Conservation (phyloP, 1,284 basidiomycete species). For the Neonothopanus nambi region DNA sequence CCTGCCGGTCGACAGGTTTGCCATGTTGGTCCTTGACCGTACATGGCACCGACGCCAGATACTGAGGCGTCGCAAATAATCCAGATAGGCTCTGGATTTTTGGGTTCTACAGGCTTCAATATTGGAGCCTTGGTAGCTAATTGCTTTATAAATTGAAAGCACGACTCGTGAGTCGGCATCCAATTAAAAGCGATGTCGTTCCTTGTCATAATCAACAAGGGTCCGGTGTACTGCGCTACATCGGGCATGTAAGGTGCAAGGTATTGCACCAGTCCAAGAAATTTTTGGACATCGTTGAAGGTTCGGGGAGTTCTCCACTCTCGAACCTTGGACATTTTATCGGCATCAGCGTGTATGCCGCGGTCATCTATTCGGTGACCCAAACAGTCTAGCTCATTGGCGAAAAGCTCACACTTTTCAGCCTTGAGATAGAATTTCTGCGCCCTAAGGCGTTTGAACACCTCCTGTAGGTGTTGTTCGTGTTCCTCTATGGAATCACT, state of each 20-base stretch:
- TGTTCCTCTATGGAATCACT: conserved; percentile 23
- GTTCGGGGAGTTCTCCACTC: conserved; percentile 27
- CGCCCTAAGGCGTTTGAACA: conserved; percentile 18
- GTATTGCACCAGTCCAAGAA: conserved; percentile 26
- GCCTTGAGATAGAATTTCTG: conserved; percentile 9
- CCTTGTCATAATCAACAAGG: conserved; percentile 16
- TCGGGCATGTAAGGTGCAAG: conserved; percentile 25
- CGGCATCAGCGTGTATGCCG: conserved; percentile 23
- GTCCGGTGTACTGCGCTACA: conserved; percentile 22
- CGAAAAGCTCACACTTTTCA: conserved; percentile 23
- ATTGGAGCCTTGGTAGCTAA: too few species aligned
- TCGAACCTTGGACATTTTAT: conserved; percentile 19
- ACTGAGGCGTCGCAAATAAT: conserved; percentile 38
- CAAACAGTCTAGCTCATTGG: conserved; percentile 18
- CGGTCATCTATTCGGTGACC: conserved; percentile 21
- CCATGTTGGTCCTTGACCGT: conserved; percentile 21
- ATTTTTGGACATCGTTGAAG: conserved; percentile 18
- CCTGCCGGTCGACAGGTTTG: conserved; percentile 26
- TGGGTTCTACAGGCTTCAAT: conserved; percentile 9
- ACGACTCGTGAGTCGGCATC: conserved; percentile 18
- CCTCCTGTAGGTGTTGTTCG: conserved; percentile 18
- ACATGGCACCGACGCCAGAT: conserved; percentile 4
- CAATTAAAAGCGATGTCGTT: conserved; percentile 16
- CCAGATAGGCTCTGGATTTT: conserved; percentile 37
- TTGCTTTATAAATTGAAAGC: conserved; percentile 12